Conservation (phyloP, 306 rosid genomes). For the Rubus idaeus region DNA sequence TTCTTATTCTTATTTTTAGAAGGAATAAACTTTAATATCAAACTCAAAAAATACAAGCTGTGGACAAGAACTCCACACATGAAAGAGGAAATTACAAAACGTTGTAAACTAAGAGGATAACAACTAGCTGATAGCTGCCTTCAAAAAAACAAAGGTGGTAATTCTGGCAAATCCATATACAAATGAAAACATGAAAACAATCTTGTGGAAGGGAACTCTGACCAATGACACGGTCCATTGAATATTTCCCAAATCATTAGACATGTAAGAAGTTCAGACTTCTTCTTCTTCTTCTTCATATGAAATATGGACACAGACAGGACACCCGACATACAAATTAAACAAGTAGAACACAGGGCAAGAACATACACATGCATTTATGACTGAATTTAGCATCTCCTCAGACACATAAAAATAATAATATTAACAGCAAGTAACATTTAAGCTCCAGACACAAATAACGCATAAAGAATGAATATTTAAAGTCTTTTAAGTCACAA, state of each 20-base stretch:
- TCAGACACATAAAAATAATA: not conserved
- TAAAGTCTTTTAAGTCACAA: not conserved
- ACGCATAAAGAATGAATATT: not conserved
- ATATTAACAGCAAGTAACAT: not conserved
- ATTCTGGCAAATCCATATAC: not conserved
- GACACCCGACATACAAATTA: not conserved
- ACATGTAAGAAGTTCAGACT: not conserved
- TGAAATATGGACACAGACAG: not conserved
- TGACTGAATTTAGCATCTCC: not conserved
- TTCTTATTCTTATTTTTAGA: not conserved
- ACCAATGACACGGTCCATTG: not conserved
- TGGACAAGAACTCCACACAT: not conserved
- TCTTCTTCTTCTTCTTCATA: too few species aligned
- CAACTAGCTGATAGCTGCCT: not conserved
- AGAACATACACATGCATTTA: not conserved
- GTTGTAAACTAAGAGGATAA: not conserved
- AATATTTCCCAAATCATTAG: too few species aligned
- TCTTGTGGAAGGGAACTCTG: conserved; percentile 11
- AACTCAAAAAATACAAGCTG: not conserved
- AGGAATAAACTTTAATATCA: not conserved
- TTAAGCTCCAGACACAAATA: not conserved
- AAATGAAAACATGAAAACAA: not conserved
- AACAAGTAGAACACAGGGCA: not conserved
- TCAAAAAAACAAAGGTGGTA: not conserved
- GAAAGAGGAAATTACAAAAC: not conserved